These are phyloP conservation scores for Leptographium flavum DNA, from an alignment of 2,329 filamentous ascomycete species.

Conservation along the genomic window DNA sequence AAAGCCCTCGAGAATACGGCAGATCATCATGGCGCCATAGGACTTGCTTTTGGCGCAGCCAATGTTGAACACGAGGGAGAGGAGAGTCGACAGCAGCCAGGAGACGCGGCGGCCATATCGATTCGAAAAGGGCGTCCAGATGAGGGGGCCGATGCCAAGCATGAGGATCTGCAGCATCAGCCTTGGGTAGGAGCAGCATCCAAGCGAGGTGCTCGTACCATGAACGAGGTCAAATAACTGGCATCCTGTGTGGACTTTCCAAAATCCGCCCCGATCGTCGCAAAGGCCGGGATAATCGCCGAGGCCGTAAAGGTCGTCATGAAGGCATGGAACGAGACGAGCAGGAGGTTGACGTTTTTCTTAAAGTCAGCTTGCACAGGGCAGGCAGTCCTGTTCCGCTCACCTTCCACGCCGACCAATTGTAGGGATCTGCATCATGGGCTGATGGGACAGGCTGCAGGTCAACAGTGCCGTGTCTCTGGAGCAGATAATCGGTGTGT, in stretches of 20 bases:
- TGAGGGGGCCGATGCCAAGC: slow-evolving; percentile 35
- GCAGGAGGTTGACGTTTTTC: too few relatives aligned
- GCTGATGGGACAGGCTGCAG: too few relatives aligned
- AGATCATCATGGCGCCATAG: slow-evolving; percentile 34
- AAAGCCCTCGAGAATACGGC: slow-evolving; percentile 35
- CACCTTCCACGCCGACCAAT: too few relatives aligned
- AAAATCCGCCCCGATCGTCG: slow-evolving; percentile 35
- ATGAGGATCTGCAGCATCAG: slow-evolving; percentile 40
- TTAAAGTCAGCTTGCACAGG: too few relatives aligned
- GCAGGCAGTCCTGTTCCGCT: too few relatives aligned
- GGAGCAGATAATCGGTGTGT: too few relatives aligned
- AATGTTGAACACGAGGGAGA: slow-evolving; percentile 33
- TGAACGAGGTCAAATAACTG: slow-evolving; percentile 40
- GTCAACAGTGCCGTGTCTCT: too few relatives aligned
- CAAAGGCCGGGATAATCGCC: slow-evolving; percentile 38
- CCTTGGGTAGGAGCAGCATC: too few relatives aligned
- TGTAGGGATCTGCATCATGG: too few relatives aligned
- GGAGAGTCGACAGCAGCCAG: slow-evolving; percentile 34
- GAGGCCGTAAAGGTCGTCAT: slow-evolving; percentile 42
- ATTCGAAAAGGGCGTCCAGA: slow-evolving; percentile 42
- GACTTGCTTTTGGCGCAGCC: slow-evolving; percentile 34
- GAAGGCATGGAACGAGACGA: slow-evolving; percentile 42
- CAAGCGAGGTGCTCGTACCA: too few relatives aligned
- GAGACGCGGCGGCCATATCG: slow-evolving; percentile 39
- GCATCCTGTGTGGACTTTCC: slow-evolving; percentile 30